Conservation (phyloP, 179 eudicot species). For the Silene coronaria region DNA sequence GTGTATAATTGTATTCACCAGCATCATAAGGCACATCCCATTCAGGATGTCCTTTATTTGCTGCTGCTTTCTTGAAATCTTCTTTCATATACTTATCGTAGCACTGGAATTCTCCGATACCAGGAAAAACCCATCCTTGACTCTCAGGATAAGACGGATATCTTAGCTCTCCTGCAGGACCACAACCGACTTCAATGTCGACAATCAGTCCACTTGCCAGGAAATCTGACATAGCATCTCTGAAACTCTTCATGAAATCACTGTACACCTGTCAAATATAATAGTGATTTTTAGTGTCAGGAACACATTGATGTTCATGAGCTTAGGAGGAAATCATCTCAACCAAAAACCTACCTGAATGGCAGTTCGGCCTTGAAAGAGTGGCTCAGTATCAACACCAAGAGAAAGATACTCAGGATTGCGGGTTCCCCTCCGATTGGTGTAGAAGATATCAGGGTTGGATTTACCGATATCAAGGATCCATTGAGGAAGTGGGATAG, state of each 20-base stretch:
- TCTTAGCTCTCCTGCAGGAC: slow-evolving; percentile 79
- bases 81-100: slow-evolving; percentile 63
- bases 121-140: slow-evolving; percentile 86
- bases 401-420: slow-evolving; percentile 52
- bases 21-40: slow-evolving; percentile 73
- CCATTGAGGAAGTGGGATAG: slow-evolving; percentile 71
- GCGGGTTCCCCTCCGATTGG: slow-evolving; percentile 45
- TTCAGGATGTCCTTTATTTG: slow-evolving; percentile 54
- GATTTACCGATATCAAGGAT: slow-evolving; percentile 45
- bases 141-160: slow-evolving; percentile 68
- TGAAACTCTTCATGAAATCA: slow-evolving; percentile 77
- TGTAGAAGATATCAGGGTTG: slow-evolving; percentile 68
- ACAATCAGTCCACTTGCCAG: slow-evolving; percentile 45
- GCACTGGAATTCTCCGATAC: slow-evolving; percentile 95
- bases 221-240: slow-evolving; percentile 59
- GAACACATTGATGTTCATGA: too few relatives aligned
- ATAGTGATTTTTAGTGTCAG: not conserved
- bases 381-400: slow-evolving; percentile 57
- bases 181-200: slow-evolving; percentile 73
- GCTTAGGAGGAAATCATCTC: too few relatives aligned
- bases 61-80: slow-evolving; percentile 58
- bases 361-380: slow-evolving; percentile 64
- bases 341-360: slow-evolving; percentile 40
- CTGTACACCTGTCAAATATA: slow-evolving; percentile 43
- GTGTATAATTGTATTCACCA: slow-evolving; percentile 64